Evolutionary conservation across 192 early-diverging fungal genomes (phyloP).

Genomic region (Chytriomyces sp.): DNA sequence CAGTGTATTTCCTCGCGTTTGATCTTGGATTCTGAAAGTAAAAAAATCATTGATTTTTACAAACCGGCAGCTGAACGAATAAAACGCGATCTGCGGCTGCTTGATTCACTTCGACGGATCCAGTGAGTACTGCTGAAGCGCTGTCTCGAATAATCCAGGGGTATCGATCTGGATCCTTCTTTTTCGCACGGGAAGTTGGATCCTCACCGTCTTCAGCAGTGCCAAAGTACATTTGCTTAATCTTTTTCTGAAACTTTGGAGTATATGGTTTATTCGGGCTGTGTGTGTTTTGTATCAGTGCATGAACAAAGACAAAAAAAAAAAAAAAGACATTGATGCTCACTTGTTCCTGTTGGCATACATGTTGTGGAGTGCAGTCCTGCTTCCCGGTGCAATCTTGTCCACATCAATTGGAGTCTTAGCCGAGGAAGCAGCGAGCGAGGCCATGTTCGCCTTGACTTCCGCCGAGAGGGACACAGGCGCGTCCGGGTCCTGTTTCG

Average conservation of each 20-base stretch:
- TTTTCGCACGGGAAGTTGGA: constrained; percentile 12
- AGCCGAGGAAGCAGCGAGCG: neutral
- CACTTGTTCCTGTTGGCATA: constrained; percentile 20
- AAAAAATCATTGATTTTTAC: neutral
- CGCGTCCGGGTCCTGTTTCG: neutral
- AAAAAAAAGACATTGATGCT: neutral
- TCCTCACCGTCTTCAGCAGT: constrained; percentile 30
- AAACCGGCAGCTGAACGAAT: constrained; percentile 36
- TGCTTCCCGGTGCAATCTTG: constrained; percentile 14
- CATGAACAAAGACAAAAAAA: no score
- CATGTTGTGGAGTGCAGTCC: constrained; percentile 13
- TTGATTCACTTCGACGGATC: constrained; percentile 42
- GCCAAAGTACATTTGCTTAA: constrained; percentile 46
- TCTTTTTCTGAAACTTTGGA: constrained; percentile 57
- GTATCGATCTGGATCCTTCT: constrained; percentile 47
- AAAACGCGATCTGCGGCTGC: constrained; percentile 41
- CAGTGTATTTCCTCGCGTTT: no score
- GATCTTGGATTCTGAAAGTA: no score
- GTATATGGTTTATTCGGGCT: constrained; percentile 37
- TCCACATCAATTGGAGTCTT: constrained; percentile 1
- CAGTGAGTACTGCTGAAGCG: constrained; percentile 33
- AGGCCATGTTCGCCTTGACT: neutral
- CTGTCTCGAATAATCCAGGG: constrained; percentile 51
- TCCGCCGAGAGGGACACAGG: neutral
- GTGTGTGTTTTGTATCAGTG: neutral